These are phyloP conservation scores for Penstemon barbatus DNA, from an alignment of 257 asterid genomes.

Conservation along the genomic window DNA sequence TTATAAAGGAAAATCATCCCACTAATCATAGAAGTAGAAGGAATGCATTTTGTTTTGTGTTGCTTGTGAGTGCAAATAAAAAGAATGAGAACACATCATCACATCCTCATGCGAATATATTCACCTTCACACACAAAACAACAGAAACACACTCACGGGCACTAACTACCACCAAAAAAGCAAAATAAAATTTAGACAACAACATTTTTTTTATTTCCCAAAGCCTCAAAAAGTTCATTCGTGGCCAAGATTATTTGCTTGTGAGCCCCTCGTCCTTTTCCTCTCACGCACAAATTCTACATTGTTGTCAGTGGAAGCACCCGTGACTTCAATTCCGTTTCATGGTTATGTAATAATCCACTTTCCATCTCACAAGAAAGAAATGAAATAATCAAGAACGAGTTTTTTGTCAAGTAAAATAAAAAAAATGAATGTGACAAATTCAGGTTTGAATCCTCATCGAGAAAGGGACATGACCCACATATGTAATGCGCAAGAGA, in stretches of 20 bases:
- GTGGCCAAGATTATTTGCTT: conserved; percentile 39
- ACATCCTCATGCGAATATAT: conserved; percentile 26
- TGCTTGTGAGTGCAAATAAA: neutral
- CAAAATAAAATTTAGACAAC: conserved; percentile 5
- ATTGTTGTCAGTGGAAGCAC: conserved; percentile 43
- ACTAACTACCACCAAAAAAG: conserved; percentile 26
- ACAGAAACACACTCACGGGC: conserved; percentile 35
- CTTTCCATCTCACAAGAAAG: neutral
- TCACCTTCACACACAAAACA: conserved; percentile 28
- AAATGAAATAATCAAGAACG: neutral
- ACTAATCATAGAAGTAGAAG: neutral
- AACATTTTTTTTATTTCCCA: conserved; percentile 12
- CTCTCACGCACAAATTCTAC: conserved; percentile 18
- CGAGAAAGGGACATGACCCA: too few relatives aligned
- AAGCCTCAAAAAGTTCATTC: conserved; percentile 33
- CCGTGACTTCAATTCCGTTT: conserved; percentile 45
- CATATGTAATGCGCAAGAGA: too few relatives aligned
- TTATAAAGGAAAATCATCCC: neutral
- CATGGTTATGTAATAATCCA: conserved; percentile 26
- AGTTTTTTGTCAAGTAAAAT: too few relatives aligned
- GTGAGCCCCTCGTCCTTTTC: conserved; percentile 32
- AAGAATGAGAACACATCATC: neutral
- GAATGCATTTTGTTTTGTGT: neutral
- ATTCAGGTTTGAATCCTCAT: too few relatives aligned
- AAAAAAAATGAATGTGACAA: too few relatives aligned